Conservation (phyloP, 495 filamentous ascomycete genomes). For the Bombardia bombarda region DNA sequence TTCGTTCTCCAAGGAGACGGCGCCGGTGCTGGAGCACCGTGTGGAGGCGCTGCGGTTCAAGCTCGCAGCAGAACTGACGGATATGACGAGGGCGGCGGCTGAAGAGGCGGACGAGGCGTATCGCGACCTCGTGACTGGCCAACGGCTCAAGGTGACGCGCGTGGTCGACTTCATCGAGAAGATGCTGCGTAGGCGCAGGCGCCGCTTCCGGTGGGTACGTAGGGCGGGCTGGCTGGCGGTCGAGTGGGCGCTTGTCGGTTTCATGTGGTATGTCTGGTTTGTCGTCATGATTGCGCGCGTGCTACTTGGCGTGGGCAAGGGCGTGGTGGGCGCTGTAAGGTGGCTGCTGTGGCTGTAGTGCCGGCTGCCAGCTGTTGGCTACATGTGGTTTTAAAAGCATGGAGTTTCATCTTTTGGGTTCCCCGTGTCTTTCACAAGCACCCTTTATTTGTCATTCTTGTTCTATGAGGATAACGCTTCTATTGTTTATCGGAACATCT, state of each 20-base stretch:
- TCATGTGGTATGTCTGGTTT: constrained; percentile 82
- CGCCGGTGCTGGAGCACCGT: constrained; percentile 24
- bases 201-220: constrained; percentile 65
- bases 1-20: constrained; percentile 22
- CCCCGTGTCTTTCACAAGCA: no score
- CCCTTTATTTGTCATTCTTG: no score
- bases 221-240: constrained; percentile 61
- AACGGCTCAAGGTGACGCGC: constrained; percentile 67
- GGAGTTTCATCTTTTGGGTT: no score
- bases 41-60: constrained; percentile 27
- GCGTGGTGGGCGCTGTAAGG: constrained; percentile 46
- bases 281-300: constrained; percentile 63
- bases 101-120: constrained; percentile 72
- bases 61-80: constrained; percentile 34
- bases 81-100: constrained; percentile 53
- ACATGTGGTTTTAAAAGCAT: no score
- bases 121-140: constrained; percentile 62
- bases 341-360: constrained; percentile 86
- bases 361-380: no score
- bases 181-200: constrained; percentile 56
- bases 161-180: constrained; percentile 70
- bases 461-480: no score
- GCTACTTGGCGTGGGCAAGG: constrained; percentile 50
- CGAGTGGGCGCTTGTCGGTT: constrained; percentile 71
- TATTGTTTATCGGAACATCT: no score